Evolutionary conservation across 495 filamentous ascomycete species (phyloP), one percentile per base, ranked within the genome.

Genomic region (Talaromyces borbonicus): DNA sequence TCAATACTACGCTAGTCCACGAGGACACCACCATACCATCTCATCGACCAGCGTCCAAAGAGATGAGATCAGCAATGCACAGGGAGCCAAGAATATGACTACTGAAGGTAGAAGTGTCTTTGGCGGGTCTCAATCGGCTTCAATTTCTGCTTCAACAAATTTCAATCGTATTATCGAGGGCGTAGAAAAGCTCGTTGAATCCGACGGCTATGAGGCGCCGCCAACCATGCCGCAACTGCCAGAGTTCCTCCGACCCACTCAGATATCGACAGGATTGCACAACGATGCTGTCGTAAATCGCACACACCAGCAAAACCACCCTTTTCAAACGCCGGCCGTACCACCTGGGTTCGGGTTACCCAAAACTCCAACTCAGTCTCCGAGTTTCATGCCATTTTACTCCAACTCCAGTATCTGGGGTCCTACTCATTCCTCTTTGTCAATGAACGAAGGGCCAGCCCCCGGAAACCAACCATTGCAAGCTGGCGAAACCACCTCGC

Each of bases 91-190:
- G 1, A 60, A 56, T 23, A 53, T 62, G 27, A 53, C 56, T 15
- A 52, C 52, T 2, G 69, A 73, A 37, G 55, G 54, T 24, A 57
- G 56, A 32, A 68, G 65, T 49, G 52, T 61, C 26, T 66, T 65
- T 46, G 65, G 59, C 26, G 67, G 57, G 38, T 74, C 71, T 30
- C 70, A 72, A 46, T 67, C 69, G 4, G 66, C 68, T 25, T 67
- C 68, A 3, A 60, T 61, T 14, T 70, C 70, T 1, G 62, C 73
- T 53, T 67, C 66, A 12, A 66, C 65, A 19, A 68, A 67, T 37
- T 77, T 79, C 73, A 62, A 75, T 44, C 67, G 67, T 4, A 85
- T 84, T 62, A 80, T 84, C 11, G 80, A 86, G 40, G 66, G 57
- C 20, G 65, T 72, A 6, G 68, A 72, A 52, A 67, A 77, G 44